Evolutionary conservation across 148 eudicot genomes (phyloP), one percentile per base, ranked within the genome.

Genomic region (Rheum nobile): DNA sequence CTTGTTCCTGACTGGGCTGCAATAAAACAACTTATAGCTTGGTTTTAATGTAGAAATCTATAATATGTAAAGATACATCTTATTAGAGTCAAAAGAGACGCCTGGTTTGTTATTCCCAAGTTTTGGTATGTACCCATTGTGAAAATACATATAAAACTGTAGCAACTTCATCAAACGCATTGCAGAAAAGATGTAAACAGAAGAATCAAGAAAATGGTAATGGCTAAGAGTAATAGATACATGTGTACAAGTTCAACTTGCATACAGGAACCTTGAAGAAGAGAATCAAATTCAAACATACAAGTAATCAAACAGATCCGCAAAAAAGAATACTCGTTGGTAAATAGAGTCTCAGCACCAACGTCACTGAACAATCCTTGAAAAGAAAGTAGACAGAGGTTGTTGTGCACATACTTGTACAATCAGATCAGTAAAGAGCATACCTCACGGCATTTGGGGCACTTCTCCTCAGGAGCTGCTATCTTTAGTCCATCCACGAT

Each of bases 371-470:
- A 11, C 50, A 46, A 46, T 46, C 17, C 14, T 46, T 46, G 50
- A 46, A 46, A 21, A 8, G 13, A n/a, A 10, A 55, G 31, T 22
- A 55, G 1, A 55, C 22, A 55, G 13, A 9, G 32, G 34, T 57
- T 24, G 13, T 17, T 11, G 17, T 24, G 3, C 31, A 21, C 8
- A 57, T 8, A 57, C 29, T 21, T 8, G 14, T 57, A 57, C 32
- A 57, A 1, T 57, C 2, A 29, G n/a, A 28, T 29, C 13, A 16
- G 71, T 29, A 19, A 29, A 1, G 6, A 65, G 72, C 76, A 67
- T 80, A 94, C 98, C 84, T 88, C 86, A 57, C 96, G 89, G 76
- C 97, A 94, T 44, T 91, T 84, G 57, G 98, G 89, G 72, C 98
- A 94, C 78, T 91, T 94, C 79, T 85, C 73, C 74, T 89, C 54